Base-by-base conservation (phyloP, 192 early-diverging fungal genomes). In the Funneliformis mosseae region DNA sequence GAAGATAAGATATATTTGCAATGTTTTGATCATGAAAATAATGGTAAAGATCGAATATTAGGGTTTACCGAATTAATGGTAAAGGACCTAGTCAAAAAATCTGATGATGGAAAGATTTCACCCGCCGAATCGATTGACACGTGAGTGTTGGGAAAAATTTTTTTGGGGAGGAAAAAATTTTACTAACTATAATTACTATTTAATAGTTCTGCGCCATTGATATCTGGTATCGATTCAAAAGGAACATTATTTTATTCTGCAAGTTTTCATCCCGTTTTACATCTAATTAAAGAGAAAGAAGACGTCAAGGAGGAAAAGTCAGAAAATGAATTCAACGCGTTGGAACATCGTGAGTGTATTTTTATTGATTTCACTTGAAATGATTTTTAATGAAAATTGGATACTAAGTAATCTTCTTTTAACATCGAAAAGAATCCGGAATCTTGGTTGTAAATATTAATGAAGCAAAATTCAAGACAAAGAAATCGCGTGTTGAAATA, bases 11-110 rank as follows among this genome's bases (percentile, higher is more conserved):
- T 97, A 38, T 82, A 83, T 23, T 84, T 96, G n/a, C 89, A 93
- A 78, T 84, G 92, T 27, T 93, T 90, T 86, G 95, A 97, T 81
- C 93, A 86, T 87, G 96, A 97, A 81, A 89, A 88, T 69, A 78
- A 91, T 21, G 84, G 87, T 74, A 92, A 92, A 82, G 92, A 96
- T 83, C 91, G 91, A 83, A 84, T 88, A 1, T 80, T 97, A 25
- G 95, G 96, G 45, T 82, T 88, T 70, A 78, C 86, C 12, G 84
- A 83, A 23, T 42, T 87, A 16, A 5, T 5, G 8, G 42, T 83
- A 12, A 55, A 55, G 7, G 50, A 21, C 18, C 21, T 55, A 18
- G 21, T 55, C 18, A 55, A 21, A 21, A 21, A 55, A 55, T 21
- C 50, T n/a, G 50, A 55, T 55, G 50, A 55, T 55, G 50, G 50